A percentile compares a stretch with the other conserved stretches of the same genome.
These are phyloP conservation scores for Perkinsela sp. DNA, from an alignment of 208 protist species.

Conservation along the genomic window DNA sequence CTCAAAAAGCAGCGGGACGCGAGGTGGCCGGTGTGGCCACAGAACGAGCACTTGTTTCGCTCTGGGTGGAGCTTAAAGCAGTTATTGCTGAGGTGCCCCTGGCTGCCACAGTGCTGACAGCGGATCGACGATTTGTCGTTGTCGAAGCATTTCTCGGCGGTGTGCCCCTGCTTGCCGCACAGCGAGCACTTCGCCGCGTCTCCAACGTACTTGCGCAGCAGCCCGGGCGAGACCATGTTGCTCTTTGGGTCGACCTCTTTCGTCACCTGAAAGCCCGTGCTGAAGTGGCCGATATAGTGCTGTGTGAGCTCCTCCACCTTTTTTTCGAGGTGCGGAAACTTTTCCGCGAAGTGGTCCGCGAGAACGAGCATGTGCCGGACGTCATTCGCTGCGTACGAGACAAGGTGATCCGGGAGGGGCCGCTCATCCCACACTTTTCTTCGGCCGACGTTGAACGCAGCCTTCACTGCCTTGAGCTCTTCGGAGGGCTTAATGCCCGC, in stretches of 20 bases:
- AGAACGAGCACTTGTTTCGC: slow-evolving; percentile 42
- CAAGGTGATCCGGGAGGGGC: slow-evolving; percentile 41
- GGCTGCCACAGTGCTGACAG: slow-evolving; percentile 14
- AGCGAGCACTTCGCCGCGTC: slow-evolving; percentile 32
- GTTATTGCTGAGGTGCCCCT: slow-evolving; percentile 15
- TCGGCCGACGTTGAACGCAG: slow-evolving; percentile 42
- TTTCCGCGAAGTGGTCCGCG: slow-evolving; percentile 1
- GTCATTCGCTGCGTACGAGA: slow-evolving; percentile 56
- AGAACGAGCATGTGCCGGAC: slow-evolving; percentile 50
- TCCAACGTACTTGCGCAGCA: slow-evolving; percentile 41
- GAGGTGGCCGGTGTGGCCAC: slow-evolving; percentile 48
- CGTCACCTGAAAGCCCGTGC: slow-evolving; percentile 15
- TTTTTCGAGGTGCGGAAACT: not conserved
- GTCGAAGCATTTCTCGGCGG: slow-evolving; percentile 48
- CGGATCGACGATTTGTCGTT: slow-evolving; percentile 14
- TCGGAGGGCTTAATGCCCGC: slow-evolving; percentile 27
- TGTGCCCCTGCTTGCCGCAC: slow-evolving; percentile 38
- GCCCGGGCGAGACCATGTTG: slow-evolving; percentile 24
- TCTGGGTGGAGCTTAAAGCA: slow-evolving; percentile 24
- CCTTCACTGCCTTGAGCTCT: slow-evolving; percentile 31
- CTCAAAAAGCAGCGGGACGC: slow-evolving; percentile 26
- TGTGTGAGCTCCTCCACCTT: slow-evolving; percentile 9
- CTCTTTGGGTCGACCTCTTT: slow-evolving; percentile 29
- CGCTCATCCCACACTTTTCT: slow-evolving; percentile 57
- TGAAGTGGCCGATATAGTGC: slow-evolving; percentile 43